Evolutionary conservation across 2,329 filamentous ascomycete genomes (phyloP).

Genomic region (Aspergillus intermedius): DNA sequence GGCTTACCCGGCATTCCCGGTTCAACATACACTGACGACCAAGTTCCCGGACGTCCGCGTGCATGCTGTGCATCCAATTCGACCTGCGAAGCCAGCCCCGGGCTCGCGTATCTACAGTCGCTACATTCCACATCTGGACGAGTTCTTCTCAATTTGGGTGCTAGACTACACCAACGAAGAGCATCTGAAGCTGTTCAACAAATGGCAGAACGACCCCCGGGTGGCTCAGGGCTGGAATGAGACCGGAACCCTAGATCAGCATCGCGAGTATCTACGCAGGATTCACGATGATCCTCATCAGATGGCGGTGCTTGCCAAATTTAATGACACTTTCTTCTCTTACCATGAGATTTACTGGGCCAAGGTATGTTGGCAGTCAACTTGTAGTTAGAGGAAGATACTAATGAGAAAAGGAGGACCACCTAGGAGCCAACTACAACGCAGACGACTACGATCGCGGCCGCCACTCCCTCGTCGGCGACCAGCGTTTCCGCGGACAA

Average conservation of each 20-base stretch:
- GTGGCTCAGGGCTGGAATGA: conserved; percentile 76
- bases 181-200: conserved; percentile 66
- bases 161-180: conserved; percentile 59
- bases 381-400: not conserved
- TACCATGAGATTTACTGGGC: conserved; percentile 81
- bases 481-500: conserved; percentile 49
- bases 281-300: conserved; percentile 67
- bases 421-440: conserved; percentile 53
- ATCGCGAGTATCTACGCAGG: conserved; percentile 62
- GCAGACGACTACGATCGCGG: conserved; percentile 54
- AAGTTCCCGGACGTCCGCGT: conserved; percentile 43
- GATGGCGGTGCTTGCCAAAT: conserved; percentile 62
- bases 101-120: conserved; percentile 69
- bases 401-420: conserved; percentile 46
- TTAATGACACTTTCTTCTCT: conserved; percentile 64
- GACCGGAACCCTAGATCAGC: conserved; percentile 67
- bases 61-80: conserved; percentile 63
- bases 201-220: conserved; percentile 77
- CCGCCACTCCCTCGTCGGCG: conserved; percentile 55
- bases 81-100: conserved; percentile 63
- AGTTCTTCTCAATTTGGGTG: conserved; percentile 72
- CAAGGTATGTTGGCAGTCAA: conserved; percentile 41
- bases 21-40: conserved; percentile 41
- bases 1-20: conserved; percentile 24
- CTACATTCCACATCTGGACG: conserved; percentile 67